Percentiles rank a stretch among this genome's conserved stretches.
Evolutionary conservation across 495 filamentous ascomycete species (phyloP).

Genomic region (Daldinia vernicosa): DNA sequence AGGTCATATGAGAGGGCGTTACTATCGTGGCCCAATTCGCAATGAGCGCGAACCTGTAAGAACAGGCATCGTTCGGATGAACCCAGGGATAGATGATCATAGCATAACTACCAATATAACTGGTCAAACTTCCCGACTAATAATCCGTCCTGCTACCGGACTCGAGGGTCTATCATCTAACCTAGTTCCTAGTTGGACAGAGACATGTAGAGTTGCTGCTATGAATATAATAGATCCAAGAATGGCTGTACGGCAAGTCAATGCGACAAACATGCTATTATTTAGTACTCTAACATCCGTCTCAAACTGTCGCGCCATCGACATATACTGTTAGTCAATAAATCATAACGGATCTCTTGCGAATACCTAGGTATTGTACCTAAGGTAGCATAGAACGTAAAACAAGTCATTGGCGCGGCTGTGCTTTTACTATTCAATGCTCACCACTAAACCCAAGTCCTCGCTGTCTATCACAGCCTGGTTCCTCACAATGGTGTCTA

Average conservation of each 20-base stretch:
- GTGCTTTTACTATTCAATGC: not conserved
- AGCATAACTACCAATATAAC: slow-evolving; percentile 13
- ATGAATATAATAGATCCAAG: not conserved
- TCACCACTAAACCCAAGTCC: not conserved
- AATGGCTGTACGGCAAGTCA: slow-evolving; percentile 16
- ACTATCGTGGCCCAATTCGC: slow-evolving; percentile 30
- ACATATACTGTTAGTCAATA: slow-evolving; percentile 13
- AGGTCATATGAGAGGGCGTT: slow-evolving; percentile 27
- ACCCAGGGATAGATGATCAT: slow-evolving; percentile 1
- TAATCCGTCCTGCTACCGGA: not conserved
- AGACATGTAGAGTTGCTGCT: slow-evolving; percentile 11
- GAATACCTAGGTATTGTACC: no score
- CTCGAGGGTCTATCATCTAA: not conserved
- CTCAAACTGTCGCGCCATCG: slow-evolving; percentile 19
- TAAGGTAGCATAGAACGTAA: not conserved
- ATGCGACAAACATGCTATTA: not conserved
- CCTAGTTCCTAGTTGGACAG: slow-evolving; percentile 20
- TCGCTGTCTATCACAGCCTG: not conserved
- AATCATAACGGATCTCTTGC: not conserved
- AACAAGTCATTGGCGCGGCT: not conserved
- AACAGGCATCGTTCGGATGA: slow-evolving; percentile 4
- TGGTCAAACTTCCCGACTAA: not conserved
- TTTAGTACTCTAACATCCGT: slow-evolving; percentile 5
- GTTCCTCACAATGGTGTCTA: not conserved
- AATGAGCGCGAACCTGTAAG: slow-evolving; percentile 6